Conservation (phyloP, 2,329 filamentous ascomycete species). For the Fusarium sp. region DNA sequence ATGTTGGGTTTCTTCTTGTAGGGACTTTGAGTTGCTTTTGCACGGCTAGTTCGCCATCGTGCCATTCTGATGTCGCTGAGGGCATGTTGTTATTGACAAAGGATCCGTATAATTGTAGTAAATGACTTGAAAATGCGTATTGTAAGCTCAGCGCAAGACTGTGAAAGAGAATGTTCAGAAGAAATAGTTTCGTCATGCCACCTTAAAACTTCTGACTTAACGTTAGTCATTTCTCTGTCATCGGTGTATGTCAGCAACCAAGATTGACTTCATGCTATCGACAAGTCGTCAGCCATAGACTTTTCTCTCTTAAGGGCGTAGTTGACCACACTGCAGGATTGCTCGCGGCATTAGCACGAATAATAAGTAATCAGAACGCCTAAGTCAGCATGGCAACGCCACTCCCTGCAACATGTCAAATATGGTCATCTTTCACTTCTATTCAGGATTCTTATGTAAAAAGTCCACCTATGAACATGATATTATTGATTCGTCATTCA, state of each 20-base stretch:
- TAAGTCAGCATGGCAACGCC: background rate
- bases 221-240: slow-evolving; percentile 14
- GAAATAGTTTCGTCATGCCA: background rate
- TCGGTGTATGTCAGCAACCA: background rate
- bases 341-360: slow-evolving; percentile 12
- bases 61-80: slow-evolving; percentile 56
- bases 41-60: slow-evolving; percentile 73
- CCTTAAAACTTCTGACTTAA: background rate
- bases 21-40: slow-evolving; percentile 70
- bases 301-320: slow-evolving; percentile 20
- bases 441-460: background rate
- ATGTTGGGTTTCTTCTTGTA: slow-evolving; percentile 70
- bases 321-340: slow-evolving; percentile 6
- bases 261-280: background rate
- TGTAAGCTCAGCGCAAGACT: slow-evolving; percentile 3
- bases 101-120: slow-evolving; percentile 1
- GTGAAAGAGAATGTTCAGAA: background rate
- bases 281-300: slow-evolving; percentile 21
- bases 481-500: slow-evolving; percentile 24
- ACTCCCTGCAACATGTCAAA: background rate
- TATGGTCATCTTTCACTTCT: background rate
- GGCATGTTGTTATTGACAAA: slow-evolving; percentile 39
- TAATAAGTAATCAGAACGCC: background rate
- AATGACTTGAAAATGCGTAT: slow-evolving; percentile 5
- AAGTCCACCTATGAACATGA: background rate